These are phyloP conservation scores for Pseudogymnoascus sp. DNA, from an alignment of 2,329 filamentous ascomycete species.

Conservation along the genomic window DNA sequence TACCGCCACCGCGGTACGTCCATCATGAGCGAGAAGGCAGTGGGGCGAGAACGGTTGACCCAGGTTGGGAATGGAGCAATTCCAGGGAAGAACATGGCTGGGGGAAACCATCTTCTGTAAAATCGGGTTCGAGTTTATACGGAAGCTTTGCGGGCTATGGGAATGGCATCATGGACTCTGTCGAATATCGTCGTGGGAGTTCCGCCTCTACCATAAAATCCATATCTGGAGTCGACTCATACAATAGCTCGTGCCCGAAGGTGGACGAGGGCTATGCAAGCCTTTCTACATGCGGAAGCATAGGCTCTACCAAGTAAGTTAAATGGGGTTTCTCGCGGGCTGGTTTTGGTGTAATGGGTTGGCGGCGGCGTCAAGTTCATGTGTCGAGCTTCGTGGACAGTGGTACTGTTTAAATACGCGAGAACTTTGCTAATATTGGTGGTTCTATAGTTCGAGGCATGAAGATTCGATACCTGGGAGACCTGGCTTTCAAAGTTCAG, in stretches of 20 bases:
- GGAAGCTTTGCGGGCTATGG: constrained; percentile 33
- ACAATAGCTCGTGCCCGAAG: constrained; percentile 19
- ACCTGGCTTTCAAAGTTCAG: constrained; percentile 27
- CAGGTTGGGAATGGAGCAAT: constrained; percentile 56
- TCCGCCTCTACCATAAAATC: constrained; percentile 35
- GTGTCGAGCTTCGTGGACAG: not conserved
- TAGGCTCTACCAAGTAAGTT: constrained; percentile 26
- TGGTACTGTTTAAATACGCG: not conserved
- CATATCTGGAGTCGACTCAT: constrained; percentile 36
- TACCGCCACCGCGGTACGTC: constrained; percentile 54
- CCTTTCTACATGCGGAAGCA: constrained; percentile 25
- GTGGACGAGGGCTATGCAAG: constrained; percentile 31
- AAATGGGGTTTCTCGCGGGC: not conserved
- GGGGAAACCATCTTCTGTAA: constrained; percentile 35
- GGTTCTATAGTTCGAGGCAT: constrained; percentile 12
- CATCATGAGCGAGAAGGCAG: constrained; percentile 37
- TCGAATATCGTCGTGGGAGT: constrained; percentile 28
- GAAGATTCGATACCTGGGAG: constrained; percentile 18
- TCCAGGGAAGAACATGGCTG: constrained; percentile 38
- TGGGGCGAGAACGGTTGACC: constrained; percentile 33
- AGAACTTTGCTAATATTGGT: not conserved
- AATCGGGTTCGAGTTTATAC: constrained; percentile 40
- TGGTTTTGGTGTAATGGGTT: not conserved
- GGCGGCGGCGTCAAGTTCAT: not conserved
- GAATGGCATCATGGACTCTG: constrained; percentile 19